Percentiles rank a stretch among this genome's conserved stretches.
These are phyloP conservation scores for Boletellus sp. DNA, from an alignment of 1,284 basidiomycete genomes.

Conservation along the genomic window DNA sequence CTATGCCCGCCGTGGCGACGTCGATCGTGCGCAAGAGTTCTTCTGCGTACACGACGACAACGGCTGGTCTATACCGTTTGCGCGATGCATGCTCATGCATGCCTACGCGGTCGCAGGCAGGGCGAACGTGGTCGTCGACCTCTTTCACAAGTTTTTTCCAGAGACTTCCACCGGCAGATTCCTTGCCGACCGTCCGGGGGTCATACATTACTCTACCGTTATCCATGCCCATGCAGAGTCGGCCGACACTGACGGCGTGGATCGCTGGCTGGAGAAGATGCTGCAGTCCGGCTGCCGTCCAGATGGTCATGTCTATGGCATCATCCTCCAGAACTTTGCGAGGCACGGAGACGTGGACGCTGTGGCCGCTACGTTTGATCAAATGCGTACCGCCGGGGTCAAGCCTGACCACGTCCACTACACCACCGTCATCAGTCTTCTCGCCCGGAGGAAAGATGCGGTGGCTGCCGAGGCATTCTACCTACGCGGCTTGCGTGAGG, in stretches of 20 bases:
- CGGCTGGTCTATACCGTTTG: constrained; percentile 28
- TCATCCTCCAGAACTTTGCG: constrained; percentile 61
- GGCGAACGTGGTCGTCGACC: constrained; percentile 39
- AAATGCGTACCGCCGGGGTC: constrained; percentile 55
- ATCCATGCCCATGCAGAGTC: constrained; percentile 53
- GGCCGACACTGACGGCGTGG: constrained; percentile 51
- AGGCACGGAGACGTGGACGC: constrained; percentile 52
- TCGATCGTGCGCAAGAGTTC: constrained; percentile 40
- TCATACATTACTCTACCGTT: constrained; percentile 54
- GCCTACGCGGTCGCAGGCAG: constrained; percentile 49
- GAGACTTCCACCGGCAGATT: constrained; percentile 17
- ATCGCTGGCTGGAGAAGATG: constrained; percentile 57
- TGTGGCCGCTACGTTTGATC: constrained; percentile 56
- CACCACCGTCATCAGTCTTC: constrained; percentile 66
- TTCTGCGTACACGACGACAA: constrained; percentile 38
- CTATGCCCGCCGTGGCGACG: constrained; percentile 50
- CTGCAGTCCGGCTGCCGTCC: constrained; percentile 45
- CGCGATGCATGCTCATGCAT: constrained; percentile 49
- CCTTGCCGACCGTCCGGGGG: constrained; percentile 37
- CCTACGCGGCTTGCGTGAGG: constrained; percentile 57
- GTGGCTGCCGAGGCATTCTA: constrained; percentile 67
- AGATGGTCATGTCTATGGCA: constrained; percentile 56
- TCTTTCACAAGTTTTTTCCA: constrained; percentile 58
- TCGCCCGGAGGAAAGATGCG: constrained; percentile 65
- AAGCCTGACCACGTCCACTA: constrained; percentile 57